phyloP scores from a whole-genome alignment of 441 rosid genomes.

The Gossypium gossypioides region DNA sequence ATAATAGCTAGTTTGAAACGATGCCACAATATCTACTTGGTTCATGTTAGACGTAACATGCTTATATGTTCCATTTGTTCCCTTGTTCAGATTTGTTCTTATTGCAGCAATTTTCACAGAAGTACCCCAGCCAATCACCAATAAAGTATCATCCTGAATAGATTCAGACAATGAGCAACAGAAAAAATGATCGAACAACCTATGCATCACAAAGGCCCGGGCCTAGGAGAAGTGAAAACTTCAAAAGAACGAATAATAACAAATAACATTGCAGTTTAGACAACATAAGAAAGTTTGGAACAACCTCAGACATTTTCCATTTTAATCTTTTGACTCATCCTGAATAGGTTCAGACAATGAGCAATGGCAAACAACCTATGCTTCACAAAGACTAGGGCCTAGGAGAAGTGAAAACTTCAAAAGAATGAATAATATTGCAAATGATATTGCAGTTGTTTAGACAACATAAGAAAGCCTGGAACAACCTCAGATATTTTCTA shows the following conservation, averaged over 20 bases:
- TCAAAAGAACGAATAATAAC: neutral
- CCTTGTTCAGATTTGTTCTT: slow-evolving; percentile 46
- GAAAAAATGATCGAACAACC: neutral
- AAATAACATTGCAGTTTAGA: slow-evolving; percentile 4
- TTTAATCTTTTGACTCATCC: slow-evolving; percentile 41
- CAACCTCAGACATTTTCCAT: neutral
- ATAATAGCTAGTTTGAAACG: slow-evolving; percentile 93
- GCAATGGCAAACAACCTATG: slow-evolving; percentile 3
- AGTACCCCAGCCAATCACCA: slow-evolving; percentile 99
- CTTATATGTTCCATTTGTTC: slow-evolving; percentile 60
- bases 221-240: neutral
- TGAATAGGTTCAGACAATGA: slow-evolving; percentile 24
- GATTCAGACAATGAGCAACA: slow-evolving; percentile 8
- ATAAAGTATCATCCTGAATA: slow-evolving; percentile 68
- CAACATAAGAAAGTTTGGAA: neutral
- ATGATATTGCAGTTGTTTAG: neutral
- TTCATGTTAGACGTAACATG: slow-evolving; percentile 51
- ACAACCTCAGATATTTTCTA: neutral
- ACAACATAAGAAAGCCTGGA: neutral
- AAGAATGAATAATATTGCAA: neutral
- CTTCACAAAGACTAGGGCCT: neutral
- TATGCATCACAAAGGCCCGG: neutral
- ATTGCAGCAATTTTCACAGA: slow-evolving; percentile 81
- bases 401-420: neutral
- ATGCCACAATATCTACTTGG: slow-evolving; percentile 93